Base-by-base conservation (phyloP, 2,329 filamentous ascomycete genomes). In the Trichoderma sp. region DNA sequence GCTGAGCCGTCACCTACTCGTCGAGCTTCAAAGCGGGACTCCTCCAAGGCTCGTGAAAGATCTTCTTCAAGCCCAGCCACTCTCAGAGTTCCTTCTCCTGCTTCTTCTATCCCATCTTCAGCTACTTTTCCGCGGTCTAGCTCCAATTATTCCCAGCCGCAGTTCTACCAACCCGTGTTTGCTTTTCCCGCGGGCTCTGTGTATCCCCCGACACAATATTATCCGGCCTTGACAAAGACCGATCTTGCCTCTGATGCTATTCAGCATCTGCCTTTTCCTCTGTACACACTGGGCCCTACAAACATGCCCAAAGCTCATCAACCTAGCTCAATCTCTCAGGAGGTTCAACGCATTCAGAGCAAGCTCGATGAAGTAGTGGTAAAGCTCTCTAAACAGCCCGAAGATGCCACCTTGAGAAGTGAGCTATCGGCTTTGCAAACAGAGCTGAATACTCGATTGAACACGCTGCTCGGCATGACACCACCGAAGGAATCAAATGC, bases 371-470 rank as follows among this genome's bases (percentile, higher is more conserved):
- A 68, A 2, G 75, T 75, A 57, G 73, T 75, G 69, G 68, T 70
- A 11, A 70, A 72, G n/a, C 60, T 79, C 21, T 72, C 74, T 3
- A 70, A 68, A 11, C 67, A 73, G 8, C 75, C 78, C 4, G 57
- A 68, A 21, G 71, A 77, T 31, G 27, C 37, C 14, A 52, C 66
- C 2, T 64, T 80, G n/a, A 73, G 74, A 19, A 67, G 68, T 7
- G 72, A 77, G 10, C 53, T 76, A 43, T 71, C 74, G 11, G 69
- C 56, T n/a, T 71, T 79, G 2, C 79, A 79, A 61, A 65, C 74
- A 47, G 70, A 73, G 55, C 73, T 80, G 29, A 79, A 80, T 55
- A 53, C 62, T 24, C 73, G 73, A 4, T 35, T 80, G 29, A 76
- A 80, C 68, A 69, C 63, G 37, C 31, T 70, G 16, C 27, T 70